Conservation (phyloP, 192 early-diverging fungal species). For the Backusella macrospora region DNA sequence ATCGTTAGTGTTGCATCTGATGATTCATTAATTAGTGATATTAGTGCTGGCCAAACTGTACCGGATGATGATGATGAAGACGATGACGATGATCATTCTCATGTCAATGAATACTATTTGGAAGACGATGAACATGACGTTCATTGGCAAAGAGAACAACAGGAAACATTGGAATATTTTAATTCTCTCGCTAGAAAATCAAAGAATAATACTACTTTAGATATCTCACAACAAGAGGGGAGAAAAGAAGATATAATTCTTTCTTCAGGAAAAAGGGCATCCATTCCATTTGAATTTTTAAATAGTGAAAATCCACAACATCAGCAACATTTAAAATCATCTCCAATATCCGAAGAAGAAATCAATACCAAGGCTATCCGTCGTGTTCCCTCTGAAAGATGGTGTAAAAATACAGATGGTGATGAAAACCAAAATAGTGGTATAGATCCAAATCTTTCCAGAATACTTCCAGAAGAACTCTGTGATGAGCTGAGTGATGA, state of each 20-base stretch:
- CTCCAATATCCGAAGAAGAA: background rate
- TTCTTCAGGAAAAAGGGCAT: background rate
- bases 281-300: background rate
- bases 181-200: background rate
- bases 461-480: slow-evolving; percentile 11
- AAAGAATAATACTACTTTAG: background rate
- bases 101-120: background rate
- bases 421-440: background rate
- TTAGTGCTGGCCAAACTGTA: slow-evolving; percentile 19
- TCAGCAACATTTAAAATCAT: background rate
- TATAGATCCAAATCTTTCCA: background rate
- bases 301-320: background rate
- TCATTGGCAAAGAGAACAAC: slow-evolving; percentile 7
- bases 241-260: background rate
- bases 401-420: slow-evolving; percentile 15
- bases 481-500: slow-evolving; percentile 12
- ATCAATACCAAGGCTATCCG: slow-evolving; percentile 1
- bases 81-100: slow-evolving; percentile 31
- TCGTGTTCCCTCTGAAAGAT: slow-evolving; percentile 21
- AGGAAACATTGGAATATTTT: slow-evolving; percentile 15
- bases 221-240: background rate
- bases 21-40: slow-evolving; percentile 38
- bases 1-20: slow-evolving; percentile 26
- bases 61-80: slow-evolving; percentile 28
- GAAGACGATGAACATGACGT: slow-evolving; percentile 1